Conservation (phyloP, 1,284 basidiomycete species). For the Wolfiporia cocos region DNA sequence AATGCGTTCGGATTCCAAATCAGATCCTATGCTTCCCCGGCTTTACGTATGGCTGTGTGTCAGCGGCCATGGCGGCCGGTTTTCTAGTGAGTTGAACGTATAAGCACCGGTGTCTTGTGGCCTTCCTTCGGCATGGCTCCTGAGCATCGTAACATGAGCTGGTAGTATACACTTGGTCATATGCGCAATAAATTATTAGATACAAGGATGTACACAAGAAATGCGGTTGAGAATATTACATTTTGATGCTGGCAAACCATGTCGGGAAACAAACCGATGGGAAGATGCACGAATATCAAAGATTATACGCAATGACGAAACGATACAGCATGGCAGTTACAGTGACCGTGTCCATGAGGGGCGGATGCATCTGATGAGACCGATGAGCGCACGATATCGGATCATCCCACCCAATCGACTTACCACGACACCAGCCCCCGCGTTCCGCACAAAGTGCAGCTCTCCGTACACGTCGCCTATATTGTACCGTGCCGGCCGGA, state of each 20-base stretch:
- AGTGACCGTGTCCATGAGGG: conserved; percentile 81
- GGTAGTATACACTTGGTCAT: conserved; percentile 7
- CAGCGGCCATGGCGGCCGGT: conserved; percentile 2
- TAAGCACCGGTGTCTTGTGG: too few relatives aligned
- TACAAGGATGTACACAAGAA: conserved; percentile 1
- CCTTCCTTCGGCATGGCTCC: conserved; percentile 4
- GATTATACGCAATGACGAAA: conserved; percentile 62
- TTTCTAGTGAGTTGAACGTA: too few relatives aligned
- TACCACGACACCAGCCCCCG: conserved; percentile 76
- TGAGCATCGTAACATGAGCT: conserved; percentile 1
- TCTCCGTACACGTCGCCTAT: conserved; percentile 80
- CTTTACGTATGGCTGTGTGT: conserved; percentile 1
- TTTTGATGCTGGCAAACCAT: conserved; percentile 10
- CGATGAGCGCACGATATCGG: conserved; percentile 16
- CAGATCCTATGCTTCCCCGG: not conserved
- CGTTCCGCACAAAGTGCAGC: conserved; percentile 70
- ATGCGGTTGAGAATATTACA: conserved; percentile 5
- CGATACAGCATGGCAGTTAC: conserved; percentile 80
- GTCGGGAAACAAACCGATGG: conserved; percentile 7
- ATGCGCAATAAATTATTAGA: conserved; percentile 5
- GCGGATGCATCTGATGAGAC: conserved; percentile 66
- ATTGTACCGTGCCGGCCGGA: conserved; percentile 69
- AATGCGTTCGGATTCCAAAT: conserved; percentile 2
- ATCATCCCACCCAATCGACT: conserved; percentile 24
- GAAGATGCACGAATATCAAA: conserved; percentile 34